Conservation (phyloP, 306 rosid genomes). For the Cicer bijugum region DNA sequence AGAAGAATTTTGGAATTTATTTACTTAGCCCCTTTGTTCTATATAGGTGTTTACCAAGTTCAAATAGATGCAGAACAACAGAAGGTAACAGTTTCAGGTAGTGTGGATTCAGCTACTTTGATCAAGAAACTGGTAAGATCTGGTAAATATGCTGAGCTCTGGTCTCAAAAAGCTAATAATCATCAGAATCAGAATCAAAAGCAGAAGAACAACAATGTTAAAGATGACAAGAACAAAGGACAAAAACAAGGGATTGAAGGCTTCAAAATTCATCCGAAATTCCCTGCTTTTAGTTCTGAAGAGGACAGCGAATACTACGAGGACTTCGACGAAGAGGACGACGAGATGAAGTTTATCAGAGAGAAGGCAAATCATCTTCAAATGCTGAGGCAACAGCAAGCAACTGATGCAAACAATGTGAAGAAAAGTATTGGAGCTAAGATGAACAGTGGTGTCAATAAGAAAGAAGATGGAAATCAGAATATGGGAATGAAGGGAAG, state of each 20-base stretch:
- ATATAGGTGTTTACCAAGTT: conserved; percentile 86
- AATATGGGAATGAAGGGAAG: conserved; percentile 51
- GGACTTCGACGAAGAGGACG: conserved; percentile 47
- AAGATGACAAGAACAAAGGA: conserved; percentile 61
- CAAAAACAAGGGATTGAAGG: conserved; percentile 66
- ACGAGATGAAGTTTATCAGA: conserved; percentile 54
- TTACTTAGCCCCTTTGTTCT: background rate
- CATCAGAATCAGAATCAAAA: conserved; percentile 56
- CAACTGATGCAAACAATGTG: conserved; percentile 52
- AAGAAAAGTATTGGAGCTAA: conserved; percentile 48
- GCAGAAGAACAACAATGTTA: conserved; percentile 59
- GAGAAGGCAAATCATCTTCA: conserved; percentile 61
- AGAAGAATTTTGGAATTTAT: background rate
- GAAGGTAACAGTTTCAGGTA: conserved; percentile 79
- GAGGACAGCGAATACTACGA: conserved; percentile 54
- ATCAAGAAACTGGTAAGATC: conserved; percentile 75
- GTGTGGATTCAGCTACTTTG: conserved; percentile 73
- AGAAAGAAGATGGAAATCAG: conserved; percentile 55
- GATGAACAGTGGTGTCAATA: conserved; percentile 36
- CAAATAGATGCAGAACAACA: conserved; percentile 79
- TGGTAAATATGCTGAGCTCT: conserved; percentile 83
- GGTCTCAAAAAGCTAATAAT: conserved; percentile 64
- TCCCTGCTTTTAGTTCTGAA: conserved; percentile 57
- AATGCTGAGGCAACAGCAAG: conserved; percentile 62
- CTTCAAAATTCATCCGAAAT: conserved; percentile 61